Conservation (phyloP, 768 basidiomycete genomes). For the Xerocomus potaroensis region DNA sequence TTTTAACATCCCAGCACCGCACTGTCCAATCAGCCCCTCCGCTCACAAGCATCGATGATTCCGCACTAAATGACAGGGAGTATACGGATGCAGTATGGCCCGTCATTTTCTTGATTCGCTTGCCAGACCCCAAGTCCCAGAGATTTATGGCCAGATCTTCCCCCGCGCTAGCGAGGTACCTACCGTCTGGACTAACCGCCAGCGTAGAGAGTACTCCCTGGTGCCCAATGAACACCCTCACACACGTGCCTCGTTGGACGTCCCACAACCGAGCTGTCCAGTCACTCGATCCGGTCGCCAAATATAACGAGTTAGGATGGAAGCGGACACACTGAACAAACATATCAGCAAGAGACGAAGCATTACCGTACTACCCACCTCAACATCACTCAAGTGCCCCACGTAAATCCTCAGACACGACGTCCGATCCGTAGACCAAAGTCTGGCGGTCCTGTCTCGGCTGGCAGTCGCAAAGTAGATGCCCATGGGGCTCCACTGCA, state of each 20-base stretch:
- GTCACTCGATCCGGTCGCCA: constrained; percentile 95
- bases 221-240: constrained; percentile 95
- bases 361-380: constrained; percentile 55
- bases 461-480: constrained; percentile 98
- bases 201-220: constrained; percentile 82
- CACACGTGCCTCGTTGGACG: constrained; percentile 90
- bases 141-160: constrained; percentile 92
- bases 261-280: constrained; percentile 98
- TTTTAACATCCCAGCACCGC: constrained; percentile 95
- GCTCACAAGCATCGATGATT: constrained; percentile 86
- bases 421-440: constrained; percentile 94
- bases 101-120: constrained; percentile 92
- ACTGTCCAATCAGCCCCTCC: constrained; percentile 95
- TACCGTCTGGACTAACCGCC: constrained; percentile 90
- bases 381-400: constrained; percentile 94
- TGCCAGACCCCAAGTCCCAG: constrained; percentile 96
- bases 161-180: constrained; percentile 87
- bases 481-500: constrained; percentile 97
- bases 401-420: constrained; percentile 88
- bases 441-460: constrained; percentile 86
- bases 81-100: constrained; percentile 90
- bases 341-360: constrained; percentile 2
- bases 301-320: constrained; percentile 96
- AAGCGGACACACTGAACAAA: constrained; percentile 78
- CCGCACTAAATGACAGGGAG: constrained; percentile 87